These are phyloP conservation scores for Eimeria maxima DNA, from an alignment of 169 alveolate species.

Conservation along the genomic window DNA sequence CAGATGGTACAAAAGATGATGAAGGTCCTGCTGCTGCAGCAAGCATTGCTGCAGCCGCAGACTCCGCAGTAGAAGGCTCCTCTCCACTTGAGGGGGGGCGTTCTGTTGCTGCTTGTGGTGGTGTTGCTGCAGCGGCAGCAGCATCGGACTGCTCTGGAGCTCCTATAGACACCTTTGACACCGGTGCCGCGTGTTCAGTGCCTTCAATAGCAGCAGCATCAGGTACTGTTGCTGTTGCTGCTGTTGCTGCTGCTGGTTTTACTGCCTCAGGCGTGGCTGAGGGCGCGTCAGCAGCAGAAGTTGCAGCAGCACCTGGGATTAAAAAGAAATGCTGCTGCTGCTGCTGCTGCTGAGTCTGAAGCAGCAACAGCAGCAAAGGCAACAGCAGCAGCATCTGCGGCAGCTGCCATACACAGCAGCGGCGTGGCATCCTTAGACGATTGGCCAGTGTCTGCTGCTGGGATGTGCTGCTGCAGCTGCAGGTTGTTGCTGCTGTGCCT, in stretches of 20 bases:
- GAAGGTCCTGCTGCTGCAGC: conserved; percentile 76
- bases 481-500: neutral
- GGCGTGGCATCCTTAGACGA: neutral
- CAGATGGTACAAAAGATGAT: neutral
- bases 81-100: neutral
- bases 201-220: conserved; percentile 4
- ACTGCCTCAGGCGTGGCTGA: neutral
- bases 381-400: conserved; percentile 22
- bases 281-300: conserved; percentile 22
- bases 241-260: neutral
- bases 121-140: neutral
- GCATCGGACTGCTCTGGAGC: neutral
- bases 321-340: neutral
- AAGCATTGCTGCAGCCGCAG: conserved; percentile 51
- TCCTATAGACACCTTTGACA: conserved; percentile 6
- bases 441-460: neutral
- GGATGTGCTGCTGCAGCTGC: neutral
- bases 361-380: conserved; percentile 61
- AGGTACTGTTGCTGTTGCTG: neutral
- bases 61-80: conserved; percentile 26
- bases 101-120: conserved; percentile 21
- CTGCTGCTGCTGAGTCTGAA: neutral
- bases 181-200: neutral
- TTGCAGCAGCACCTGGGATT: neutral
- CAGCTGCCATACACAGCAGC: neutral